Evolutionary conservation across 129 eudicot species (phyloP).

Genomic region (Kitagawia praeruptora): DNA sequence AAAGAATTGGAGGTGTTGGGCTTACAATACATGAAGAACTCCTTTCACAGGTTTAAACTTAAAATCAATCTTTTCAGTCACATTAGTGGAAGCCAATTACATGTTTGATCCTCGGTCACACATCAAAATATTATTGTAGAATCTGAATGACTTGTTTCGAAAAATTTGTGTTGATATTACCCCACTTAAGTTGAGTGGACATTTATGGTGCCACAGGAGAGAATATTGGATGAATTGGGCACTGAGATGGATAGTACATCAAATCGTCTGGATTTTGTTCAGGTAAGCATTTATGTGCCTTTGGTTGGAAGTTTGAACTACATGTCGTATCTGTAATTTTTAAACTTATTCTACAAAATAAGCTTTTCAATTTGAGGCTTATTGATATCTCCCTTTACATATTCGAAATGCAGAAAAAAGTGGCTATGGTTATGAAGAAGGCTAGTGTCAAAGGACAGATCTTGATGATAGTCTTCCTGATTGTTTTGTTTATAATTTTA

Average conservation of each 20-base stretch:
- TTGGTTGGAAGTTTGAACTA: neutral
- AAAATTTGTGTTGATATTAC: neutral
- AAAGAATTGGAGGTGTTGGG: constrained; percentile 78
- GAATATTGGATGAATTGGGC: constrained; percentile 70
- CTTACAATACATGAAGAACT: constrained; percentile 88
- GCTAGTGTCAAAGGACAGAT: constrained; percentile 89
- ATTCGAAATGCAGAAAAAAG: constrained; percentile 69
- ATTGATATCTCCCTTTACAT: neutral
- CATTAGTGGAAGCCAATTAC: neutral
- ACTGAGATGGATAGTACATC: constrained; percentile 87
- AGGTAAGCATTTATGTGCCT: constrained; percentile 23
- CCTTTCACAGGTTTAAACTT: constrained; percentile 45
- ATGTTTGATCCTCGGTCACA: neutral
- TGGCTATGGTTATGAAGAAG: constrained; percentile 83
- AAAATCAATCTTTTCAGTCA: neutral
- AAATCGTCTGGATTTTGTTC: constrained; percentile 90
- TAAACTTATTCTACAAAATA: neutral
- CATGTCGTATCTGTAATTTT: neutral
- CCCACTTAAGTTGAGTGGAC: neutral
- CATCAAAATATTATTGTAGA: neutral
- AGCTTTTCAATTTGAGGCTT: neutral
- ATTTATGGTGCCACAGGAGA: constrained; percentile 44
- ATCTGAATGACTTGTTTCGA: neutral
- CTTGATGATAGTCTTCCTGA: constrained; percentile 71
- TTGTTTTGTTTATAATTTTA: constrained; percentile 58